These are phyloP conservation scores for Alternaria incomplexa DNA, from an alignment of 2,329 filamentous ascomycete species.

Conservation along the genomic window DNA sequence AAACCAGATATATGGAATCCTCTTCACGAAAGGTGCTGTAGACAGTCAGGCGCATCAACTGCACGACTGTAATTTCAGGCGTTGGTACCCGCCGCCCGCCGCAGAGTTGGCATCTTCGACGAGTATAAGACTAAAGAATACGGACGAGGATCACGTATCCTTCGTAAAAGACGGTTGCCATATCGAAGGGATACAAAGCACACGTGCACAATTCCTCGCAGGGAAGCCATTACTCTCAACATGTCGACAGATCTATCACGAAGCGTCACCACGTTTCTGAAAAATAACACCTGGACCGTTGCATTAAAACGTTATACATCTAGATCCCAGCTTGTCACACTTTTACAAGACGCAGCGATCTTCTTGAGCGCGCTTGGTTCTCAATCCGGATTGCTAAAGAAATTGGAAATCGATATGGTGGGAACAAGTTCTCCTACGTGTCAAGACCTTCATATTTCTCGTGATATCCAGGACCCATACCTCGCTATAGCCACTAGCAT, in stretches of 20 bases:
- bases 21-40: background rate
- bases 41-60: background rate
- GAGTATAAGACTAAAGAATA: background rate
- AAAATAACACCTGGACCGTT: background rate
- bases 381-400: background rate
- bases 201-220: background rate
- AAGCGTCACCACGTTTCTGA: background rate
- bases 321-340: background rate
- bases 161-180: background rate
- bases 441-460: background rate
- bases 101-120: background rate
- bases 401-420: background rate
- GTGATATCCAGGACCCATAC: background rate
- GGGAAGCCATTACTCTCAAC: background rate
- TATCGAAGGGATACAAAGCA: background rate
- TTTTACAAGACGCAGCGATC: background rate
- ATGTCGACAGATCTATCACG: background rate
- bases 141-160: background rate
- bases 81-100: background rate
- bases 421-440: background rate
- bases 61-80: background rate
- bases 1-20: background rate
- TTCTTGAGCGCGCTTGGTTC: background rate
- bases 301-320: background rate
- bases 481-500: background rate